Percentiles rank a stretch among this genome's conserved stretches.
Conservation (phyloP, 2,329 filamentous ascomycete genomes). For the Colletotrichum navitas region DNA sequence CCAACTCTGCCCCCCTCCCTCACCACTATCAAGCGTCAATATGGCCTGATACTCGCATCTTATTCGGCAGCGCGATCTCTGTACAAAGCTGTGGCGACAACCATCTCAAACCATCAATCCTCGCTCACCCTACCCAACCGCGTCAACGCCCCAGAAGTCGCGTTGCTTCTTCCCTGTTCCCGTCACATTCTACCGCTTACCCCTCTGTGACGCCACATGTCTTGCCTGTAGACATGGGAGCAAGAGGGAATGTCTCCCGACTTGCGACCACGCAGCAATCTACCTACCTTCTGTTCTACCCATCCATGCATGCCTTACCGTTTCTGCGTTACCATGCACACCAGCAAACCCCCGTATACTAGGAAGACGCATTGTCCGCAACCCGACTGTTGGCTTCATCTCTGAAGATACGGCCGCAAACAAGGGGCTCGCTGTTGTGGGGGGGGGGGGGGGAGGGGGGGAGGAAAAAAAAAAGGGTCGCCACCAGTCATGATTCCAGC, state of each 20-base stretch:
- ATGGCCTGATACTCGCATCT: conserved; percentile 38
- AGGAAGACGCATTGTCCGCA: conserved; percentile 7
- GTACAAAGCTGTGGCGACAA: conserved; percentile 28
- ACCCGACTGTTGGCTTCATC: not conserved
- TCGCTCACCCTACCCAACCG: conserved; percentile 16
- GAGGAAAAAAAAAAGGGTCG: too few relatives aligned
- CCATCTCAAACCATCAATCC: conserved; percentile 39
- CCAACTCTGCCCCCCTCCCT: conserved; percentile 25
- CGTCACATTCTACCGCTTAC: conserved; percentile 4
- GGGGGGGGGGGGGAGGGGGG: too few relatives aligned
- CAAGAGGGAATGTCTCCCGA: conserved; percentile 15
- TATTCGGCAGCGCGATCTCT: conserved; percentile 40
- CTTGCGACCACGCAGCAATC: conserved; percentile 15
- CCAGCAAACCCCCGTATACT: conserved; percentile 6
- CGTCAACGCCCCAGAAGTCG: not conserved
- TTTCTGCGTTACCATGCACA: conserved; percentile 27
- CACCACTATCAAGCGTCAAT: conserved; percentile 23
- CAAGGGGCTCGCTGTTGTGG: conserved; percentile 4
- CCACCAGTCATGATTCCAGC: not conserved
- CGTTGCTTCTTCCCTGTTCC: not conserved
- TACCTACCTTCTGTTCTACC: not conserved
- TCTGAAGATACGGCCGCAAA: not conserved
- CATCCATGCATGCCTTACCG: conserved; percentile 32
- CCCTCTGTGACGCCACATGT: conserved; percentile 39
- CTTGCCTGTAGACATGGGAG: conserved; percentile 19